Conservation (phyloP, 2,329 filamentous ascomycete species). For the Clarireedia sp. region DNA sequence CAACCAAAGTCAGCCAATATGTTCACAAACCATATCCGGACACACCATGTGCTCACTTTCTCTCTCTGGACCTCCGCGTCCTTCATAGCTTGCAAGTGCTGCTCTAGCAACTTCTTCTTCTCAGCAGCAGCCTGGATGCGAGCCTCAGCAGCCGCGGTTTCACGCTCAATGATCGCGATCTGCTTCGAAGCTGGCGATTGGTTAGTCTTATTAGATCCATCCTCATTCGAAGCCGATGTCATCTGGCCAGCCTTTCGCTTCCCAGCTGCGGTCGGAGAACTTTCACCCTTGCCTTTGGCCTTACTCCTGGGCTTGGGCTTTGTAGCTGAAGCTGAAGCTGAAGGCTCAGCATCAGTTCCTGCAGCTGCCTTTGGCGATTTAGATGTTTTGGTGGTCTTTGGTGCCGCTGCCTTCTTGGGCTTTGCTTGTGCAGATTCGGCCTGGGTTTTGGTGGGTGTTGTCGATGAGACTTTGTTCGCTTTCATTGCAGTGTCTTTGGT, state of each 20-base stretch:
- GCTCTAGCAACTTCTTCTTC: slow-evolving; percentile 7
- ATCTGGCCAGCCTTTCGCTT: slow-evolving; percentile 7
- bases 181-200: slow-evolving; percentile 5
- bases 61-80: not conserved
- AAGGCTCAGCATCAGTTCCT: not conserved
- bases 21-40: not conserved
- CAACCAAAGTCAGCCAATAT: not conserved
- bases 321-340: not conserved
- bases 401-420: not conserved
- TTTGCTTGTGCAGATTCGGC: not conserved
- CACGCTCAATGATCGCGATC: not conserved
- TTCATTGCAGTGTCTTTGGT: not conserved
- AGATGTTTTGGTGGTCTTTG: not conserved
- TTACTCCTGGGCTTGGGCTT: not conserved
- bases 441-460: not conserved
- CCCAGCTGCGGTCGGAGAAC: not conserved
- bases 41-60: not conserved
- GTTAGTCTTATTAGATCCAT: slow-evolving; percentile 4
- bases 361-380: not conserved
- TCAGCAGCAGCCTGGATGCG: slow-evolving; percentile 2
- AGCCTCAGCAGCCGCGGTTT: slow-evolving; percentile 1
- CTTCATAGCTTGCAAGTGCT: not conserved
- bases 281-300: not conserved
- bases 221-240: not conserved
- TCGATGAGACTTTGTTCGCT: not conserved